Conservation (phyloP, 169 alveolate species). For the Plasmodium gonderi region DNA sequence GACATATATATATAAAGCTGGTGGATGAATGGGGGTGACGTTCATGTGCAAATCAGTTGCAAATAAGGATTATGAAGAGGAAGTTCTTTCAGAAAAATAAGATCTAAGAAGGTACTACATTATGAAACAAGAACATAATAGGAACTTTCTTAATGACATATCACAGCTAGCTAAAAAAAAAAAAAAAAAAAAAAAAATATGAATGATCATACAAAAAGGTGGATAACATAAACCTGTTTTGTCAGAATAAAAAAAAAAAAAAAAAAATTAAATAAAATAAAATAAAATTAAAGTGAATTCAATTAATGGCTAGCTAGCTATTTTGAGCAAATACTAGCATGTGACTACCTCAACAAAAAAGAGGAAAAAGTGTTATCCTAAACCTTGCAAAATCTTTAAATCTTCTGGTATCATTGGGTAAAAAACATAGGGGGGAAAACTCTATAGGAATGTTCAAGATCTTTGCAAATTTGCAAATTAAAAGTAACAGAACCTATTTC, state of each 20-base stretch:
- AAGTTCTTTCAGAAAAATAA: no score
- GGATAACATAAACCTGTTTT: neutral
- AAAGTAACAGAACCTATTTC: neutral
- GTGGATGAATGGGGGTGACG: no score
- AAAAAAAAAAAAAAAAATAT: neutral
- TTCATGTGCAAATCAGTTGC: no score
- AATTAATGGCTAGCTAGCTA: neutral
- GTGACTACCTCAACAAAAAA: neutral
- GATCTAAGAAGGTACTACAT: no score
- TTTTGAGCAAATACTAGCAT: neutral
- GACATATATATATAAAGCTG: no score
- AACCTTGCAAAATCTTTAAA: no score
- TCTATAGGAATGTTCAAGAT: no score
- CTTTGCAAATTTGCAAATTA: no score
- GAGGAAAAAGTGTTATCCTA: neutral
- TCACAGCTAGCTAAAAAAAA: neutral
- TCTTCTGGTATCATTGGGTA: no score
- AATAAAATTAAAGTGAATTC: neutral
- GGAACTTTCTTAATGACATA: neutral
- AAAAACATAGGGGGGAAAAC: no score
- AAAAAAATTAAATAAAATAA: neutral
- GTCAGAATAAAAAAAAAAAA: neutral
- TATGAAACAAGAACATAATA: no score
- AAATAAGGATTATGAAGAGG: no score
- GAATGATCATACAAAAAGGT: neutral